phyloP scores from a whole-genome alignment of 2,329 filamentous ascomycete species.

The Verticillium alfalfae region DNA sequence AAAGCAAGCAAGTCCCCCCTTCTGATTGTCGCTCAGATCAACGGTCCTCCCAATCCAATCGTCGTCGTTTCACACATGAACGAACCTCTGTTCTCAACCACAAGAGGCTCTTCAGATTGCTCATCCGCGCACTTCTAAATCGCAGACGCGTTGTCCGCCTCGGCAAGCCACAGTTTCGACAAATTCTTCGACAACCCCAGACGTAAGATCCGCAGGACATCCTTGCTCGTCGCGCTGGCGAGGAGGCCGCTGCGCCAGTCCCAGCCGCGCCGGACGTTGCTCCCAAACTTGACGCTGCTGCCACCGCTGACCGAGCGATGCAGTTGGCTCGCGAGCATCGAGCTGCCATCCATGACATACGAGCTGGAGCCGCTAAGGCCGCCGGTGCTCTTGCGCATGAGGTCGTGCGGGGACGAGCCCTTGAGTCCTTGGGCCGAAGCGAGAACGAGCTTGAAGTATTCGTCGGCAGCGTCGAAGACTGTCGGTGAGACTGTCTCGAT shows the following conservation, averaged over 20 bases:
- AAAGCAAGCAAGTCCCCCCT: neutral
- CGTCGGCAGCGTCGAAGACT: constrained; percentile 69
- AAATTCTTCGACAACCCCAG: constrained; percentile 71
- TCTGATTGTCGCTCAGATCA: neutral
- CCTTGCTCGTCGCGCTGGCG: constrained; percentile 55
- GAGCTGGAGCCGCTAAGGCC: constrained; percentile 48
- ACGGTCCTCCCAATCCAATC: neutral
- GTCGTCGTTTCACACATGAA: neutral
- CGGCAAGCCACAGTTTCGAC: constrained; percentile 62
- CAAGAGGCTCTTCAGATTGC: neutral
- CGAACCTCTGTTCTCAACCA: neutral
- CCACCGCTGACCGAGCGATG: constrained; percentile 55
- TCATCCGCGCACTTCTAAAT: constrained; percentile 20
- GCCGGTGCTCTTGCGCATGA: constrained; percentile 50
- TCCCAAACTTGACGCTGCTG: constrained; percentile 32
- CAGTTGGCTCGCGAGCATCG: constrained; percentile 60
- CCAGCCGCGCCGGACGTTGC: constrained; percentile 56
- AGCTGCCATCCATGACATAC: constrained; percentile 68
- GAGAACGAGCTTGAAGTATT: constrained; percentile 72
- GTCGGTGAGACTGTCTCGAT: constrained; percentile 68
- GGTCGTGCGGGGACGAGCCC: constrained; percentile 58
- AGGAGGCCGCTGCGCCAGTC: constrained; percentile 77
- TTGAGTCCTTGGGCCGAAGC: constrained; percentile 60
- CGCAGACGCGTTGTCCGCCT: constrained; percentile 51
- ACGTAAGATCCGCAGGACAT: constrained; percentile 69